Percentiles rank a stretch among this genome's conserved stretches.
These are phyloP conservation scores for Cucumis hystrix DNA, from an alignment of 306 rosid genomes.

Conservation along the genomic window DNA sequence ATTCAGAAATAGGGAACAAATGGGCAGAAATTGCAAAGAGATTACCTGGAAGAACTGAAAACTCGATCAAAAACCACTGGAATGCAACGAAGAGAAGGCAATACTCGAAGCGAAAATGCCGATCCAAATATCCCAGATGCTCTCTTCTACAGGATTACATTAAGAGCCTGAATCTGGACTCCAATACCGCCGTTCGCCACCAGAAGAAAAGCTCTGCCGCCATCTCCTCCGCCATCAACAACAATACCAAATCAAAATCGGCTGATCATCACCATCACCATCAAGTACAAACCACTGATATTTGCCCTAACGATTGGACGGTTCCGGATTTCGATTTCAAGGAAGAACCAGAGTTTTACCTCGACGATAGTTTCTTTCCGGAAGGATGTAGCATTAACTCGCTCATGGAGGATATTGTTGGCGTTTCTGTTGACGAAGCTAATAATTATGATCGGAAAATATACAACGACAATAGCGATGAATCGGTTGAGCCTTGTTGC, in stretches of 20 bases:
- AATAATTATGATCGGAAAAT: neutral
- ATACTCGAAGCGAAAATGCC: conserved; percentile 67
- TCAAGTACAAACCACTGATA: neutral
- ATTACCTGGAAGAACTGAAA: conserved; percentile 82
- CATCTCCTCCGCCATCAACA: neutral
- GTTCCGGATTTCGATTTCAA: conserved; percentile 34
- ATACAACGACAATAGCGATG: neutral
- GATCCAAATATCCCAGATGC: conserved; percentile 57
- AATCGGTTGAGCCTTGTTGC: neutral
- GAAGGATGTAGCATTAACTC: conserved; percentile 49
- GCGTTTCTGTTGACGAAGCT: conserved; percentile 17
- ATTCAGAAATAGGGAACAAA: conserved; percentile 76
- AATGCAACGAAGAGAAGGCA: conserved; percentile 93
- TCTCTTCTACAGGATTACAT: conserved; percentile 77
- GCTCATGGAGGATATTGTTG: conserved; percentile 42
- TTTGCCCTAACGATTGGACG: conserved; percentile 17
- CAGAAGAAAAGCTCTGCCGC: conserved; percentile 22
- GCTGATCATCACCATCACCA: neutral
- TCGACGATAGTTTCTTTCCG: conserved; percentile 45
- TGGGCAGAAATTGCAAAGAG: conserved; percentile 97
- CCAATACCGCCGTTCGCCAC: conserved; percentile 18
- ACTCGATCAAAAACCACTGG: conserved; percentile 96
- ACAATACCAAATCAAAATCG: neutral
- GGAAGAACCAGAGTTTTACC: conserved; percentile 40
- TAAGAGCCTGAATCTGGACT: conserved; percentile 61